These are phyloP conservation scores for Candolleomyces efflorescens DNA, from an alignment of 768 basidiomycete genomes.

Conservation along the genomic window DNA sequence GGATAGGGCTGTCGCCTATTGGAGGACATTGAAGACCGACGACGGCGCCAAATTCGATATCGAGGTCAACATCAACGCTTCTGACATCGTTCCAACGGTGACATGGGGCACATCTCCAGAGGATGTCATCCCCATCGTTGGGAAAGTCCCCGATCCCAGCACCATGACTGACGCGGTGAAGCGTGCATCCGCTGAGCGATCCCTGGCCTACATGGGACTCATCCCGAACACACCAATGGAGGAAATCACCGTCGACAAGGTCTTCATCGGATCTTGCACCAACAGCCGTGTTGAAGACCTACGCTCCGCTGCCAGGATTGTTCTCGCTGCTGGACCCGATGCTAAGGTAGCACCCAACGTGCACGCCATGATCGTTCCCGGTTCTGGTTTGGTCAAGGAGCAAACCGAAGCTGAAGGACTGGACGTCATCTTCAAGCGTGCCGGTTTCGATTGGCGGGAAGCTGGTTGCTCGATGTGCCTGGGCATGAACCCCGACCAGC, in stretches of 20 bases:
- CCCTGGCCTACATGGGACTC: constrained; percentile 86
- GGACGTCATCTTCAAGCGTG: constrained; percentile 81
- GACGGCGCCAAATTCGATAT: constrained; percentile 82
- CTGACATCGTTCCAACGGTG: constrained; percentile 85
- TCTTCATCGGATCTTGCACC: constrained; percentile 94
- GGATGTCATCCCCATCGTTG: constrained; percentile 81
- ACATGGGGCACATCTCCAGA: constrained; percentile 95
- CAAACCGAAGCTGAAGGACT: constrained; percentile 90
- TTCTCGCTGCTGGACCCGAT: constrained; percentile 68
- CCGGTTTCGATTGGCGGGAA: constrained; percentile 94
- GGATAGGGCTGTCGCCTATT: constrained; percentile 83
- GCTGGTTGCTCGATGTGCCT: constrained; percentile 96
- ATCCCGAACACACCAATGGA: constrained; percentile 74
- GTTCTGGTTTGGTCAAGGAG: constrained; percentile 85
- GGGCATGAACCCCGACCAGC: constrained; percentile 93
- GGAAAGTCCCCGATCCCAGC: constrained; percentile 72
- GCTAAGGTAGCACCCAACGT: constrained; percentile 72
- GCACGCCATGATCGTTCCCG: constrained; percentile 89
- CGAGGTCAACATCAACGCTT: constrained; percentile 74
- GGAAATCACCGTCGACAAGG: constrained; percentile 78
- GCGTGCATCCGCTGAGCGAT: constrained; percentile 66
- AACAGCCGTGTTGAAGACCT: constrained; percentile 94
- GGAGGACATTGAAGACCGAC: constrained; percentile 76
- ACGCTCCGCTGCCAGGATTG: constrained; percentile 76
- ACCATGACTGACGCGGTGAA: constrained; percentile 60